Base-by-base conservation (phyloP, 176 grass and related monocot species). In the Oryza officinalis region DNA sequence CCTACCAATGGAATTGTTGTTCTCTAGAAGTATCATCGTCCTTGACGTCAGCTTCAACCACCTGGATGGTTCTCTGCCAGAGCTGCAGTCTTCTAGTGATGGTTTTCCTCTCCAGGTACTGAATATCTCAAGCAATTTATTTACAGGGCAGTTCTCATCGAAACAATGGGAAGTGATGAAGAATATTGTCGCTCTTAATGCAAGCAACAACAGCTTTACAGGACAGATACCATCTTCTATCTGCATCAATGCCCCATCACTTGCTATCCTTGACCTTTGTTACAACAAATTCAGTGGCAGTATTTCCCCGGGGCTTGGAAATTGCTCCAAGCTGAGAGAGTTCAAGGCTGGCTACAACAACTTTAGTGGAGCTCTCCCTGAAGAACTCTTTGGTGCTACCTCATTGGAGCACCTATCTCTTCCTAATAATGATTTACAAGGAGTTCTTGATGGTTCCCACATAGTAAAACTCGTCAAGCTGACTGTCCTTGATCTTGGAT, bases 41-140 rank as follows among this genome's bases (percentile, higher is more conserved):
- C 85, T 96, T 47, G 94, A 96, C 71, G 83, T 96, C 88, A 96
- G 94, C 87, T 94, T 88, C 77, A 94, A 92, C 76, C 33, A 4
- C 50, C 85, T 94, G 6, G 13, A 50, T 17, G 83, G 83, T 44
- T 27, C 20, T 67, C 81, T 96, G 75, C 83, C 38, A 4, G 86
- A 69, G 78, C 32, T 1, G 69, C 80, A 52, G 31, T 65, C 81
- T 65, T 20, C 91, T 37, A 32, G 17, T 79, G 5, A 63, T 1
- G 35, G 22, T 26, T 80, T 64, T 65, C 69, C 83, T 80, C 83
- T 96, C 38, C 72, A 91, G 91, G 88, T 96, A 80, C 46, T 96
- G 57, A 93, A 96, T 74, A 85, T 96, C 52, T 96, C 94, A 12
- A 92, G 91, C 80, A 96, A 96, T 71, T 85, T 43, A 3, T 88